A percentile compares a stretch with the other conserved stretches of the same genome.
Conservation (phyloP, 2,329 filamentous ascomycete species). For the Fusarium lyarnte region DNA sequence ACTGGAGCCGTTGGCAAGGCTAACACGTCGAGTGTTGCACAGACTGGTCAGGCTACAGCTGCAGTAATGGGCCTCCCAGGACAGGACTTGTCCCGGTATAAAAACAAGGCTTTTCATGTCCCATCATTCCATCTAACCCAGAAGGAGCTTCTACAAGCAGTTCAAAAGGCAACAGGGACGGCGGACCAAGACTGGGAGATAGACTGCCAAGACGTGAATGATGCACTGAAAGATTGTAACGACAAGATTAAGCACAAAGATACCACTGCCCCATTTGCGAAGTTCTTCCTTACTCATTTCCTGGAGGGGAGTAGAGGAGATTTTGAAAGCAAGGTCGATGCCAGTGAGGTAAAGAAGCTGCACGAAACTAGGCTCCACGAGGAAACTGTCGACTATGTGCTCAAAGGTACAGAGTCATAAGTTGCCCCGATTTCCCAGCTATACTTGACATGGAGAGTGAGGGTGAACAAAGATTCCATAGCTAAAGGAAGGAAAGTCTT, state of each 20-base stretch:
- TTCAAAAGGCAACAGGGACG: constrained; percentile 1
- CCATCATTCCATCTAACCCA: constrained; percentile 3
- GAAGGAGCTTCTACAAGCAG: constrained; percentile 10
- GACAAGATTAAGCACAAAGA: constrained; percentile 3
- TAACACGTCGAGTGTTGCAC: background rate
- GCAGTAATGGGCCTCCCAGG: background rate
- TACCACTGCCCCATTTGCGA: background rate
- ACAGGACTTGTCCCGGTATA: background rate
- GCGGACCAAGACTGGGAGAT: constrained; percentile 12
- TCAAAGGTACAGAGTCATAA: background rate
- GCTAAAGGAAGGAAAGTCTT: too few species aligned
- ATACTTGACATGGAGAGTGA: background rate
- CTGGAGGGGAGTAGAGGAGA: background rate
- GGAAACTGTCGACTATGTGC: background rate
- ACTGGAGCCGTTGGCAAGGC: background rate
- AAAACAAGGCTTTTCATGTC: constrained; percentile 13
- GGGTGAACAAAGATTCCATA: background rate
- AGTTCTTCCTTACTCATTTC: constrained; percentile 27
- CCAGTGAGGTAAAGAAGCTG: background rate
- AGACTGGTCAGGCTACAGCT: constrained; percentile 6
- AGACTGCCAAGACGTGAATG: background rate
- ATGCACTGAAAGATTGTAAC: constrained; percentile 1
- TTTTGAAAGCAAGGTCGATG: constrained; percentile 9
- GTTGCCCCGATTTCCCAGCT: background rate
- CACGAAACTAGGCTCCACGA: background rate